A percentile compares a stretch with the other conserved stretches of the same genome.
Evolutionary conservation across 1,284 basidiomycete genomes (phyloP).

Genomic region (Marasmius tenuissimus): DNA sequence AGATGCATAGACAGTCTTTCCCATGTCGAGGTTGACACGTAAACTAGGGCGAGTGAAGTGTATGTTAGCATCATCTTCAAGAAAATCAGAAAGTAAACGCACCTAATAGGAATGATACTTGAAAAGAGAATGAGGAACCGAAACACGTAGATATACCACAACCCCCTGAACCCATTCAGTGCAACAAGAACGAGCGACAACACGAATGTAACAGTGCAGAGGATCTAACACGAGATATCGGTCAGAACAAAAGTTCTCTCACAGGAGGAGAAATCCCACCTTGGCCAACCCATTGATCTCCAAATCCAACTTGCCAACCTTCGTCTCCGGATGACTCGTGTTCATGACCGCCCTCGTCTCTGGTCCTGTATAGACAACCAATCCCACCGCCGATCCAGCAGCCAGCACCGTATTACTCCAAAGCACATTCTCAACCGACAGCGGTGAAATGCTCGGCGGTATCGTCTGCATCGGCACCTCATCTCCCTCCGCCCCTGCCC

Average conservation of each 20-base stretch:
- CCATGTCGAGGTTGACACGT: slow-evolving; percentile 99
- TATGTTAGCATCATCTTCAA: background rate
- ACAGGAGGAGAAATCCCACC: slow-evolving; percentile 41
- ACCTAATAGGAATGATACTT: slow-evolving; percentile 99
- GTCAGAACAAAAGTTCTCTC: background rate
- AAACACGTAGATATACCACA: slow-evolving; percentile 96
- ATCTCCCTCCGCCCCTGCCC: background rate
- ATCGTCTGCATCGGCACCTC: slow-evolving; percentile 51
- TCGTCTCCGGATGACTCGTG: slow-evolving; percentile 95
- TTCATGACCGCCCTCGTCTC: slow-evolving; percentile 99
- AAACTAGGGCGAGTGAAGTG: slow-evolving; percentile 51
- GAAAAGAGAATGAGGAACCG: slow-evolving; percentile 98
- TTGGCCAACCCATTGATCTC: slow-evolving; percentile 98
- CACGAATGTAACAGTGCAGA: slow-evolving; percentile 92
- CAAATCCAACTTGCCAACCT: slow-evolving; percentile 86
- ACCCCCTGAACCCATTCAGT: slow-evolving; percentile 93
- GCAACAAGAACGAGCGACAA: slow-evolving; percentile 92
- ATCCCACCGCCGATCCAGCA: slow-evolving; percentile 89
- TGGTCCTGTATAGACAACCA: slow-evolving; percentile 92
- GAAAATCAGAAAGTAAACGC: slow-evolving; percentile 26
- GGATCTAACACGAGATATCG: slow-evolving; percentile 56
- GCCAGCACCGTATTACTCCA: slow-evolving; percentile 99
- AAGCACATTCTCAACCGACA: slow-evolving; percentile 91
- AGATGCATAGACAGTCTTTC: slow-evolving; percentile 96
- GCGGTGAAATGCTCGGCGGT: slow-evolving; percentile 67